Evolutionary conservation across 768 basidiomycete species (phyloP), one percentile per base, ranked within the genome.

Genomic region (Serpula lacrymans): DNA sequence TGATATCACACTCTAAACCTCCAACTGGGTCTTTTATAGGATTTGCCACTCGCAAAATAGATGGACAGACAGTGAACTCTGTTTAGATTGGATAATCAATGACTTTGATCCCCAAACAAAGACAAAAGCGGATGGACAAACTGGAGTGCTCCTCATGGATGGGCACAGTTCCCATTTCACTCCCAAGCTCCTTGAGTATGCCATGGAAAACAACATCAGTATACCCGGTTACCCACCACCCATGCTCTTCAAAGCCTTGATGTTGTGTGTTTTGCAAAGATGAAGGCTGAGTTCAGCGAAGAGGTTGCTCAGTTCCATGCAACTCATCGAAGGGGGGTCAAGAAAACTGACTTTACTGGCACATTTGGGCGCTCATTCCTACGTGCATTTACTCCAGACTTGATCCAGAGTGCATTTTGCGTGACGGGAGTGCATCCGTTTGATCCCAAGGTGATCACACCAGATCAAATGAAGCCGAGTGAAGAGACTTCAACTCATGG

Each of bases 391-490:
- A 59, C 53, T 1, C 22, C 30, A 14, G 47, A 58, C 12, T 56
- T 34, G 8, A 47, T 66, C 18, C 26, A 44, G 16, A 45, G 57
- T 13, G 64, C 63, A 0, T 69, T 67, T 45, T 18, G 30, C 7
- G 56, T 45, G 11, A 65, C 59, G 1, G 57, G 61, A 1, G 45
- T 68, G 14, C 35, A 57, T 34, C 62, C 64, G 2, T 65, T 58
- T 42, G 43, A 59, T 37, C 54, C 38, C 20, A 42, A 48, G 25
- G 43, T 58, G 9, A 60, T 68, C 37, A 48, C 48, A 1, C 37
- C 46, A 4, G 33, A 13, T 4, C 58, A 62, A 42, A 60, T 60
- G 55, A 55, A 54, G 29, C 62, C 61, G 0, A 56, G 55, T 31
- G 29, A 37, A n/a, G 32, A 46, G 17, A 57, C 56, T 9, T 67